Evolutionary conservation across 2,329 filamentous ascomycete genomes (phyloP).

Genomic region (Colletotrichum sidae): DNA sequence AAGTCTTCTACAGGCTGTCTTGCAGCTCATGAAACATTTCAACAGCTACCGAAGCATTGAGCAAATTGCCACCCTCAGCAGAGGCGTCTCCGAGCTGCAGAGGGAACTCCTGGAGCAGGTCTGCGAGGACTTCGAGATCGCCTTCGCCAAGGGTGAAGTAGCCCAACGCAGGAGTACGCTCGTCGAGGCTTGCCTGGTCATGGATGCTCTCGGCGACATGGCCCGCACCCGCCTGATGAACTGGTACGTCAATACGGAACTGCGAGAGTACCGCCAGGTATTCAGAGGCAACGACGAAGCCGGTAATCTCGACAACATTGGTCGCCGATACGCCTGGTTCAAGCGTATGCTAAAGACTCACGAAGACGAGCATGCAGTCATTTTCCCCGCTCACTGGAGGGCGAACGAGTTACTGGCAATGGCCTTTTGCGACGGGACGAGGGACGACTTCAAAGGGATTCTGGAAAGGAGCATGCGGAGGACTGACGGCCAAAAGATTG

Average conservation of each 20-base stretch:
- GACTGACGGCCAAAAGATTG: constrained; percentile 80
- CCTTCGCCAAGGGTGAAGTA: constrained; percentile 90
- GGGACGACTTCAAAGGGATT: constrained; percentile 95
- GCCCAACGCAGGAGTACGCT: constrained; percentile 75
- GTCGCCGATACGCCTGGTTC: constrained; percentile 95
- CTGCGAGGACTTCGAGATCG: constrained; percentile 98
- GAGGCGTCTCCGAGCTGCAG: constrained; percentile 93
- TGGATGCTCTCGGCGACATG: constrained; percentile 92
- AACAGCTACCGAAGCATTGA: constrained; percentile 98
- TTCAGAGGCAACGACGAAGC: constrained; percentile 98
- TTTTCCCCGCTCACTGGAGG: constrained; percentile 90
- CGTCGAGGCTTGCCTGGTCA: constrained; percentile 89
- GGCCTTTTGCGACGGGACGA: constrained; percentile 93
- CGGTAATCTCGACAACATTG: constrained; percentile 95
- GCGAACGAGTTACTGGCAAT: constrained; percentile 92
- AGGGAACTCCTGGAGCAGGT: constrained; percentile 94
- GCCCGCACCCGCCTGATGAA: constrained; percentile 85
- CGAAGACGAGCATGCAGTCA: constrained; percentile 88
- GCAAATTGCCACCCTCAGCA: constrained; percentile 93
- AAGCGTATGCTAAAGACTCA: constrained; percentile 95
- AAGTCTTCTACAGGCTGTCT: constrained; percentile 90
- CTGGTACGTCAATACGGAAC: constrained; percentile 98
- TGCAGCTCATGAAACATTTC: constrained; percentile 98
- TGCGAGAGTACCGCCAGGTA: constrained; percentile 94
- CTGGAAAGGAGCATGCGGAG: constrained; percentile 87